Evolutionary conservation across 805 yeast genomes (phyloP), one percentile per base, ranked within the genome.

Genomic region (Suhomyces sp.): DNA sequence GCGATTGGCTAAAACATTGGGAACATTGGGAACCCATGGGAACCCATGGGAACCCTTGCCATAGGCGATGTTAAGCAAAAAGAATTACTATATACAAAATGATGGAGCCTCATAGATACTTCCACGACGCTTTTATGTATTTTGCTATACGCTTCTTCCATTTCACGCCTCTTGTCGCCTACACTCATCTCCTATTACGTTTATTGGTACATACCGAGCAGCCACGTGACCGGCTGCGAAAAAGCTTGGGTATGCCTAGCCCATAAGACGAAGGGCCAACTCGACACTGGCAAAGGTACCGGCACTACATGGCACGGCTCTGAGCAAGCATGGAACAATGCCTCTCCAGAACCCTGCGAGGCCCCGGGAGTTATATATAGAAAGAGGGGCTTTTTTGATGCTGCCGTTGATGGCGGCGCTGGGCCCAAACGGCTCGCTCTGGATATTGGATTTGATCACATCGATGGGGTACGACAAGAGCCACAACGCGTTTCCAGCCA

Each of bases 251-350:
- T n/a, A n/a, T n/a, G n/a, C n/a, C n/a, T 61, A 83, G 4, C 81
- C 82, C 71, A 84, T 65, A 12, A 79, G 39, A 47, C 93, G 68
- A 53, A 86, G 65, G 0, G 89, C 85, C 51, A 82, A 70, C 61
- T 86, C 93, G 2, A 86, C 92, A 12, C 86, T 81, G 2, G 91
- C 88, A 73, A 86, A 86, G 0, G 93, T 86, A 13, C 88, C 88
- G 0, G 92, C 88, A 61, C 84, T 78, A 58, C 86, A 81, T 3
- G 87, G 87, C 40, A 81, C 75, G 0, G 87, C 87, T 60, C 87
- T 73, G 3, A 81, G 53, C 41, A 83, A 68, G 20, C 86, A 80
- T 0, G 87, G 87, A 0, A 74, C 78, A 43, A 83, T 72, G 8
- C 87, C 87, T 65, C 78, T 76, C 86, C 86, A 83, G 63, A 82